Evolutionary conservation across 306 rosid genomes (phyloP).

Genomic region (Cucumis melo): DNA sequence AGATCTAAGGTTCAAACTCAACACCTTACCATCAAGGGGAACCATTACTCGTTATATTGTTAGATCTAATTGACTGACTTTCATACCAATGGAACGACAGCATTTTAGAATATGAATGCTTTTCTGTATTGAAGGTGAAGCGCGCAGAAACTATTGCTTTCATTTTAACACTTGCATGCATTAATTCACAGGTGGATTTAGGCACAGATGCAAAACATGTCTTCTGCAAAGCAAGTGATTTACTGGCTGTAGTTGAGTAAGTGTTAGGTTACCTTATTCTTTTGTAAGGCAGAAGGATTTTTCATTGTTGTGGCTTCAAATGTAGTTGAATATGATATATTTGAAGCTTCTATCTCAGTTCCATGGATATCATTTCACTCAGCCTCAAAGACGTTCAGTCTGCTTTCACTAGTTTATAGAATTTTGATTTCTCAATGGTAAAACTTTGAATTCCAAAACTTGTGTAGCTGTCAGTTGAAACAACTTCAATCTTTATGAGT

Average conservation of each 20-base stretch:
- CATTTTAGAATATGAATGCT: not conserved
- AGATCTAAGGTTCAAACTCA: not conserved
- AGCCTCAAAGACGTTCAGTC: too few species aligned
- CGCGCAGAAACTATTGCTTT: not conserved
- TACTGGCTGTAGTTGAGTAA: constrained; percentile 75
- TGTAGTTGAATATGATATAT: not conserved
- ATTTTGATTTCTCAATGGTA: too few species aligned
- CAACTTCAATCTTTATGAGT: too few species aligned
- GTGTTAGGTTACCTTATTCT: not conserved
- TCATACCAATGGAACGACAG: too few species aligned
- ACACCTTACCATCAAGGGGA: not conserved
- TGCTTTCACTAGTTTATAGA: too few species aligned
- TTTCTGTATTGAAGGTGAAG: not conserved
- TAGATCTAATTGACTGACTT: too few species aligned
- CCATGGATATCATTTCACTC: not conserved
- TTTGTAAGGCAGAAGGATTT: not conserved
- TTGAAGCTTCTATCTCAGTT: not conserved
- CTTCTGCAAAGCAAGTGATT: constrained; percentile 75
- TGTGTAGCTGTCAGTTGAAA: too few species aligned
- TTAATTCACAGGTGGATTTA: constrained; percentile 66
- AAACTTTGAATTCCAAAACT: too few species aligned
- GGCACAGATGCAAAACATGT: constrained; percentile 66
- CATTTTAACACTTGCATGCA: not conserved
- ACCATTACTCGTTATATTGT: too few species aligned
- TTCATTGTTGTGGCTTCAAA: not conserved